Evolutionary conservation across 495 filamentous ascomycete genomes (phyloP), one percentile per base, ranked within the genome.

Genomic region (Penicillium malachiteum): DNA sequence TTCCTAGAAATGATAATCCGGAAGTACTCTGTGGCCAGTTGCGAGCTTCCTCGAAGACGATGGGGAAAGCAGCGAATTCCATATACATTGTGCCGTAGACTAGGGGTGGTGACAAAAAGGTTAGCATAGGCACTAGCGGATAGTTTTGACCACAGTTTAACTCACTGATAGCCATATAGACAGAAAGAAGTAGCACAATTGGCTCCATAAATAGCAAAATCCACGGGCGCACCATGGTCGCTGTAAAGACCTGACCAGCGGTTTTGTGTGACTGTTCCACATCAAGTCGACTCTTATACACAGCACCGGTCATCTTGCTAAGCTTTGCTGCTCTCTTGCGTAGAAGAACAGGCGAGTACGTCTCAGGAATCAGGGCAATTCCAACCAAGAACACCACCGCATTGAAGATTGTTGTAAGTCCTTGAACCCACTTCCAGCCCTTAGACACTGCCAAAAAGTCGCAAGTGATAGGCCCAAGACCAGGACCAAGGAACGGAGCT

Each of bases 41-140:
- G n/a, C 87, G 85, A 35, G 85, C 65, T 26, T 84, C 66, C 7
- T 77, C 71, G 67, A 90, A 92, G 38, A 92, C 81, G 39, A 91
- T 84, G 3, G 90, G 89, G 33, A 70, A 70, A 11, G 87, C 87
- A n/a, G 88, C 81, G 70, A 93, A 92, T 13, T 88, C 74, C 17
- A 91, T 75, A 63, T 90, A 91, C 6, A 90, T 69, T 9, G 86
- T 81, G 0, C 85, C 81, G 59, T 87, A 89, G n/a, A 81, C 71
- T 50, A 4, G 33, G 21, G 4, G 21, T 26, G 21, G 5, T 1
- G 26, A 33, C 14, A 10, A 21, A 5, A 42, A 26, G 1, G 21
- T 26, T 26, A 26, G 21, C 21, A 4, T 26, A 4, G 21, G 4
- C 4, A 26, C 21, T 4, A 26, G 21, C 21, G 21, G 21, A 4